Conservation (phyloP, 371 early-diverging fungal species). For the Saksenaea vasiformis region DNA sequence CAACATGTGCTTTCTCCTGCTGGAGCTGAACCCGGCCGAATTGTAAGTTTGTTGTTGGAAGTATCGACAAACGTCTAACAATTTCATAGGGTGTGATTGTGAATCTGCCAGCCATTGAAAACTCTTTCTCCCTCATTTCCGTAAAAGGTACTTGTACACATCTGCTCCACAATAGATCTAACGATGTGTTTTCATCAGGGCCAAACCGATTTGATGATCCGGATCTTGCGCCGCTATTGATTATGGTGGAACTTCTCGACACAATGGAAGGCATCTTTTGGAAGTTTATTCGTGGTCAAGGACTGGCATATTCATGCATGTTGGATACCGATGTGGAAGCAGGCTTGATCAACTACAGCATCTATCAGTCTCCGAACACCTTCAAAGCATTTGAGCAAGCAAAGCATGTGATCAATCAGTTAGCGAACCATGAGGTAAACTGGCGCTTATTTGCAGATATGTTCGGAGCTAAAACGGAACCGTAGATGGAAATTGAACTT, state of each 20-base stretch:
- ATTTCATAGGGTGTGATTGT: conserved; percentile 47
- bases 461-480: background rate
- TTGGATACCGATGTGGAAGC: conserved; percentile 53
- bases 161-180: background rate
- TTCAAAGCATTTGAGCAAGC: conserved; percentile 65
- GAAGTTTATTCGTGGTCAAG: conserved; percentile 70
- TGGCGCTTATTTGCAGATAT: background rate
- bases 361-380: conserved; percentile 63
- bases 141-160: conserved; percentile 24
- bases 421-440: conserved; percentile 47
- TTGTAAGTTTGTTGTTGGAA: conserved; percentile 22
- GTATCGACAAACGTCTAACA: no score
- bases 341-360: conserved; percentile 55
- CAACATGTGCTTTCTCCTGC: conserved; percentile 51
- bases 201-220: conserved; percentile 56
- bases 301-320: conserved; percentile 63
- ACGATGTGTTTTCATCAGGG: conserved; percentile 29
- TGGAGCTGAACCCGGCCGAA: conserved; percentile 56
- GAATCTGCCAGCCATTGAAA: conserved; percentile 65
- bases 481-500: conserved; percentile 53
- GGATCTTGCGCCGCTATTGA: conserved; percentile 60
- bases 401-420: conserved; percentile 53
- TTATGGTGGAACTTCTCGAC: conserved; percentile 62
- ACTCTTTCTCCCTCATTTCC: conserved; percentile 56
- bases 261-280: conserved; percentile 70